A percentile compares a stretch with the other conserved stretches of the same genome.
Evolutionary conservation across 139 green algal species (phyloP).

Genomic region (Chlamydomonas applanata): DNA sequence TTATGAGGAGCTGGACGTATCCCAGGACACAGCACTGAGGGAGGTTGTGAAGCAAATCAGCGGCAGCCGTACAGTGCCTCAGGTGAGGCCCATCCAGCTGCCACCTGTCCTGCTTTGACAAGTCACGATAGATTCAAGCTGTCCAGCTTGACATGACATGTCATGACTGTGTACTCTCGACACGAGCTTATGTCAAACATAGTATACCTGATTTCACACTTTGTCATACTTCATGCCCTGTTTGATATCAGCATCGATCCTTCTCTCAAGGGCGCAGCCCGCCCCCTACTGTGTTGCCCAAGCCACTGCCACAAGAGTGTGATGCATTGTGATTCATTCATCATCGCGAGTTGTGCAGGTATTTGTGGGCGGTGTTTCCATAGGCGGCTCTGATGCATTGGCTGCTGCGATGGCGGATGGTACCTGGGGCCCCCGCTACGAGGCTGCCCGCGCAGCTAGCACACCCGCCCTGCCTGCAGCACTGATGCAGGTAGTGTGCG

Average conservation of each 20-base stretch:
- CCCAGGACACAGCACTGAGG: constrained; percentile 31
- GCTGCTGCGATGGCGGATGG: constrained; percentile 34
- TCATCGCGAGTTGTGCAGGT: constrained; percentile 59
- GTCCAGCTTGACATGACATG: too few relatives aligned
- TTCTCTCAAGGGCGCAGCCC: too few relatives aligned
- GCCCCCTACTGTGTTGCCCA: too few relatives aligned
- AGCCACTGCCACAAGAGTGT: too few relatives aligned
- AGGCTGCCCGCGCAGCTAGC: background rate
- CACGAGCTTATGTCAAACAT: background rate
- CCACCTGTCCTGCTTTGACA: too few relatives aligned
- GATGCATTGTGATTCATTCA: too few relatives aligned
- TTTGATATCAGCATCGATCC: too few relatives aligned
- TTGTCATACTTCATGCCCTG: too few relatives aligned
- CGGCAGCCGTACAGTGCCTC: constrained; percentile 75
- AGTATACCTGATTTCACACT: background rate
- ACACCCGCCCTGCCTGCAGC: constrained; percentile 8
- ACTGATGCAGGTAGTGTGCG: constrained; percentile 18
- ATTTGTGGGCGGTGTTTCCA: constrained; percentile 62
- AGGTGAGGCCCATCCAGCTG: too few relatives aligned
- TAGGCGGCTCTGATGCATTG: constrained; percentile 79
- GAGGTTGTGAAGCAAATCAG: constrained; percentile 53
- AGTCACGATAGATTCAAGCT: too few relatives aligned
- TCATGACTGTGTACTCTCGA: background rate
- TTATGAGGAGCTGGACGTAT: constrained; percentile 70
- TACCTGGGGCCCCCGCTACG: constrained; percentile 37